Evolutionary conservation across 2,329 filamentous ascomycete genomes (phyloP), one percentile per base, ranked within the genome.

Genomic region (Penicillium digitatum): DNA sequence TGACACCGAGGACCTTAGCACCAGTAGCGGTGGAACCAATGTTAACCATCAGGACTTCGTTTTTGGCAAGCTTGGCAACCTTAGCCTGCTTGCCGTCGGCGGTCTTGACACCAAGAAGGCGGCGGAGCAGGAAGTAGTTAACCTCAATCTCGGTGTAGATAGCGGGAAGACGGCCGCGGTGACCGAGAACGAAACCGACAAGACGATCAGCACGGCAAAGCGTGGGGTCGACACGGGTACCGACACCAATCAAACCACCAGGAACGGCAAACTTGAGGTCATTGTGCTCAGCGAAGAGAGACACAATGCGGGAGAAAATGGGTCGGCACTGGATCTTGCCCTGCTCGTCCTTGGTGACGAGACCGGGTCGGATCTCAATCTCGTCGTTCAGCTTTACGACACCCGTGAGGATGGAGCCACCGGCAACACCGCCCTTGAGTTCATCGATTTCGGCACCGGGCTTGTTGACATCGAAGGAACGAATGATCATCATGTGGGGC

Each of bases 401-500:
- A 82, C 94, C 94, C 72, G 93, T 95, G 65, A 99, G 80, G 72
- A 99, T 97, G 76, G 86, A 91, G 64, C 94, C 94, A 86, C 94
- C 94, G 66, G 94, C 94, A 74, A 99, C 94, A 84, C 94, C 94
- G 72, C 94, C 94, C 84, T 97, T 96, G 60, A 99, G 82, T 67
- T 99, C 94, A 58, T 97, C 93, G 63, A 99, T 97, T 78, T 96
- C 94, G 39, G 94, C 92, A 83, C 94, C 94, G 39, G 94, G 94
- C 84, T 99, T 99, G 86, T 99, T 99, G 71, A 99, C 95, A 72
- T 99, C 94, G 75, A 99, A 99, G 2, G 93, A 97, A 76, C 94
- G 90, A 75, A 99, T 99, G 72, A 99, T 87, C 70, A 99, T 99
- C 90, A 99, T 96, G 78, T 96, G 92, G 40, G 94, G 94, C 63